Conservation (phyloP, 108 stramenopile genomes). For the Cyclotella baltica region DNA sequence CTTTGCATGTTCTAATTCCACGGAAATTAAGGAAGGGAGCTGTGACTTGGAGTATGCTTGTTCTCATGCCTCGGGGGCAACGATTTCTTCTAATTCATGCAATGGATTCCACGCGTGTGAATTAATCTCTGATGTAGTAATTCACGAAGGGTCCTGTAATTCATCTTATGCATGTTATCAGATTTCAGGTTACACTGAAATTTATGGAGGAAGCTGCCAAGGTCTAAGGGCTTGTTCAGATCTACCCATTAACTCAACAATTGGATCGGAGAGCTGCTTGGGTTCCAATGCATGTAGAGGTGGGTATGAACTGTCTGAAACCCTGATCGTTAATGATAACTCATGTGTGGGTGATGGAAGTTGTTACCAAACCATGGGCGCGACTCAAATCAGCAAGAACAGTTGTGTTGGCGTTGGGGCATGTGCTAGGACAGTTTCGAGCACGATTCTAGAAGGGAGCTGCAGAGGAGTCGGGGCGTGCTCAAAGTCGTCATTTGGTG, state of each 20-base stretch:
- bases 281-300: neutral
- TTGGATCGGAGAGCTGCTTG: neutral
- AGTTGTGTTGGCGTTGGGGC: neutral
- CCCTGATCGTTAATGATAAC: neutral
- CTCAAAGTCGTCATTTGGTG: neutral
- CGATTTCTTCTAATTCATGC: neutral
- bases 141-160: neutral
- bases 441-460: neutral
- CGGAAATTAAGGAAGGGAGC: neutral
- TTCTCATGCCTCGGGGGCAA: neutral
- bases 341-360: constrained; percentile 2
- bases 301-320: neutral
- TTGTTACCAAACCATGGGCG: neutral
- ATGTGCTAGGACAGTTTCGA: neutral
- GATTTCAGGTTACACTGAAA: neutral
- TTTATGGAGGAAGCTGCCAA: neutral
- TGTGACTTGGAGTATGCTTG: neutral
- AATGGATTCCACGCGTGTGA: neutral
- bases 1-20: neutral
- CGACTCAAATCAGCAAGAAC: neutral
- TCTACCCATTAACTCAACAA: neutral
- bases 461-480: neutral
- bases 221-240: neutral
- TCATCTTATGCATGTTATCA: neutral
- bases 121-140: neutral